A percentile compares a stretch with the other conserved stretches of the same genome.
Evolutionary conservation across 306 rosid genomes (phyloP).

Genomic region (Acacia melanoxylon): DNA sequence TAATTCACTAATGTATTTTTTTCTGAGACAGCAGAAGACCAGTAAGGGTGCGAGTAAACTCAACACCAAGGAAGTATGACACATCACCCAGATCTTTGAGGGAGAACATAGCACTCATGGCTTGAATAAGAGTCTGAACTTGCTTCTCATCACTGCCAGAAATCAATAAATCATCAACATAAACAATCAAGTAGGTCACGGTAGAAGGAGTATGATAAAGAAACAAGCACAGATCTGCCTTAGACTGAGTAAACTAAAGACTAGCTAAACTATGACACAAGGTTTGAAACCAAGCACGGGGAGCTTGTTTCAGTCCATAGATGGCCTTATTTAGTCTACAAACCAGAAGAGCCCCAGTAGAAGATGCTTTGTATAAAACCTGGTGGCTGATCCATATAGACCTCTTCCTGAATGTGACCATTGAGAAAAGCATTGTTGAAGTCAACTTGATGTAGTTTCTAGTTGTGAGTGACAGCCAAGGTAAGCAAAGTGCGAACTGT

Average conservation of each 20-base stretch:
- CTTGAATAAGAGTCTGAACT: too few species aligned
- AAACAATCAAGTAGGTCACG: too few species aligned
- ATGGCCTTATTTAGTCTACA: neutral
- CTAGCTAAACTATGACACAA: rapidly evolving
- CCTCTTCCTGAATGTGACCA: neutral
- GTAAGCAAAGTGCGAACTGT: neutral
- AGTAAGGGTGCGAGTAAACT: neutral
- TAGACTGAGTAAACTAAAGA: too few species aligned
- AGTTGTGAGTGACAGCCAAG: neutral
- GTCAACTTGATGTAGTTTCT: neutral
- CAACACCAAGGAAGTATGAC: neutral
- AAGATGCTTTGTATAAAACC: neutral
- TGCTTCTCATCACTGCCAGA: neutral
- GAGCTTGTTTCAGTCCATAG: neutral
- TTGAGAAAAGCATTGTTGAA: neutral
- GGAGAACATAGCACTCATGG: neutral
- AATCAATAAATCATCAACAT: neutral
- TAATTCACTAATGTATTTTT: too few species aligned
- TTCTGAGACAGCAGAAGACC: neutral
- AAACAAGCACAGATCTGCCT: neutral
- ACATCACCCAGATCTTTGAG: neutral
- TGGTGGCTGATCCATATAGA: neutral
- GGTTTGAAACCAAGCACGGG: neutral
- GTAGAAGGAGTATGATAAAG: too few species aligned
- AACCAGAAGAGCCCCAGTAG: neutral